Conservation (phyloP, 768 basidiomycete species). For the Mycena belliarum region DNA sequence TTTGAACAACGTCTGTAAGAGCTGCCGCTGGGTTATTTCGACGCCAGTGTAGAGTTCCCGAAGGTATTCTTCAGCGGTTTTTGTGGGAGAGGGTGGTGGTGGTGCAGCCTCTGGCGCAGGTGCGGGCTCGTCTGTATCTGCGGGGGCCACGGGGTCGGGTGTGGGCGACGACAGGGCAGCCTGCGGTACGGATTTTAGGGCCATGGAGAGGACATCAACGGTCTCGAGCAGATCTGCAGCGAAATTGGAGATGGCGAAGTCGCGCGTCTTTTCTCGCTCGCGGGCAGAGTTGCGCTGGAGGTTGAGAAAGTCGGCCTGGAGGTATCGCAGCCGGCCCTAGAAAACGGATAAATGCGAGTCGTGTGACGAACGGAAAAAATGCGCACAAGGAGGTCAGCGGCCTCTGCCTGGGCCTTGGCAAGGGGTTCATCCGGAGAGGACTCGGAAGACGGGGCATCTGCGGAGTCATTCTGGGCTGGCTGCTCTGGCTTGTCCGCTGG, state of each 20-base stretch:
- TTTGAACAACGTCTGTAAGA: constrained; percentile 87
- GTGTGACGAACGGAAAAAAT: neutral
- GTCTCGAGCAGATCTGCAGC: constrained; percentile 88
- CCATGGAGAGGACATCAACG: constrained; percentile 85
- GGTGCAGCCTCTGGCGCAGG: constrained; percentile 34
- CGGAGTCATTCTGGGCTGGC: constrained; percentile 14
- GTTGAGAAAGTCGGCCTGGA: constrained; percentile 95
- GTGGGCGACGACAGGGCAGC: constrained; percentile 39
- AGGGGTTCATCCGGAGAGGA: constrained; percentile 33
- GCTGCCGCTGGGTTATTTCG: constrained; percentile 85
- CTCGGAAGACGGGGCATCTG: constrained; percentile 28
- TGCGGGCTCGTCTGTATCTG: constrained; percentile 33
- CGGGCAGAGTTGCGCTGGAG: constrained; percentile 87
- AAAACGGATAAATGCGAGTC: constrained; percentile 4
- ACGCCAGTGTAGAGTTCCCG: constrained; percentile 83
- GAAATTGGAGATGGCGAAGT: constrained; percentile 92
- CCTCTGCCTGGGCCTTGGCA: constrained; percentile 71
- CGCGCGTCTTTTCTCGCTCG: constrained; percentile 90
- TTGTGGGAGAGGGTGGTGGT: constrained; percentile 39
- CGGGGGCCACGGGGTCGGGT: constrained; percentile 27
- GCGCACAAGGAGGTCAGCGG: constrained; percentile 82
- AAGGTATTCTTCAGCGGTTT: constrained; percentile 60
- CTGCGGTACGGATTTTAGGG: constrained; percentile 75
- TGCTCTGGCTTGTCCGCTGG: constrained; percentile 14
- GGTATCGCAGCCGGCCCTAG: constrained; percentile 86